Conservation (phyloP, 768 basidiomycete species). For the Asterophora parasitica region DNA sequence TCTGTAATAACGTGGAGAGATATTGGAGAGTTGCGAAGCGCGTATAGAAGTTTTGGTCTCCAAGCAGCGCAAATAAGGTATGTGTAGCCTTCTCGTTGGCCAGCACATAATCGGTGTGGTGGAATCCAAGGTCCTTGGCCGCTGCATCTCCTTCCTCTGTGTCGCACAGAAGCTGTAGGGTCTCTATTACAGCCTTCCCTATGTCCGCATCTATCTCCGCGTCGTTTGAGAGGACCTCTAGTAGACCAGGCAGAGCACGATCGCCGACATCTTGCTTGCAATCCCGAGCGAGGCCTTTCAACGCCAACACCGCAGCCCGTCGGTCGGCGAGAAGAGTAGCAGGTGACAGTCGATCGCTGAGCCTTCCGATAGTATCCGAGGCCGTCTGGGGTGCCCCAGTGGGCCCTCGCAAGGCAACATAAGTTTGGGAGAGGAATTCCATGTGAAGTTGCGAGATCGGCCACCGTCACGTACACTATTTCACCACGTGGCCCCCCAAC, state of each 20-base stretch:
- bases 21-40: conserved; percentile 83
- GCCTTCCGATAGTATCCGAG: conserved; percentile 77
- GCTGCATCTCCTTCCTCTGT: conserved; percentile 45
- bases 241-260: conserved; percentile 67
- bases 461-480: not conserved
- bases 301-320: conserved; percentile 85
- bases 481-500: conserved; percentile 14
- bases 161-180: conserved; percentile 81
- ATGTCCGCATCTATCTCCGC: conserved; percentile 89
- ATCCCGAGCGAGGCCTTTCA: conserved; percentile 90
- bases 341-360: conserved; percentile 89
- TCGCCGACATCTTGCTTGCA: conserved; percentile 87
- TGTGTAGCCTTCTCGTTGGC: conserved; percentile 67
- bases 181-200: conserved; percentile 90
- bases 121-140: conserved; percentile 71
- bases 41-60: conserved; percentile 75
- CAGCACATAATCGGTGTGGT: conserved; percentile 79
- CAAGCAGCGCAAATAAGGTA: conserved; percentile 71
- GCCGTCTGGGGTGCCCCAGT: conserved; percentile 81
- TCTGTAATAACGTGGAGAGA: conserved; percentile 73
- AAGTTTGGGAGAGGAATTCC: conserved; percentile 85
- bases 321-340: conserved; percentile 86
- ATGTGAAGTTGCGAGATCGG: conserved; percentile 29
- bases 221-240: conserved; percentile 82
- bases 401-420: conserved; percentile 80